phyloP scores from a whole-genome alignment of 2,329 filamentous ascomycete species.

The Cladophialophora chaetospira region DNA sequence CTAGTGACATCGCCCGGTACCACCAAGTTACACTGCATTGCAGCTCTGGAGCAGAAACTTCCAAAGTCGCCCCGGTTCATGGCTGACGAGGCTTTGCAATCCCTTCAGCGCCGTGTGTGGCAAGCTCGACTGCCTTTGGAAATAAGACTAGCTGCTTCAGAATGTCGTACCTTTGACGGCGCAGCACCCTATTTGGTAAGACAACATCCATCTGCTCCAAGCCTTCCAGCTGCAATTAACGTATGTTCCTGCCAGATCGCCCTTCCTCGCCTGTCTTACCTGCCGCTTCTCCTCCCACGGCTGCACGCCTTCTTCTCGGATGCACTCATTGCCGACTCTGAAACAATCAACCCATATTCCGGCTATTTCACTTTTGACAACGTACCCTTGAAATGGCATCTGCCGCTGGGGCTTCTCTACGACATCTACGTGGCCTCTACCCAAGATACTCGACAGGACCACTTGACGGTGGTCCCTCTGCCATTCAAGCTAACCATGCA shows the following conservation, averaged over 20 bases:
- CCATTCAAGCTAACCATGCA: constrained; percentile 67
- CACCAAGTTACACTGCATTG: neutral
- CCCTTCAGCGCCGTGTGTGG: constrained; percentile 50
- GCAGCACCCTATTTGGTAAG: constrained; percentile 62
- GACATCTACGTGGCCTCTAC: constrained; percentile 60
- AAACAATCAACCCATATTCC: constrained; percentile 48
- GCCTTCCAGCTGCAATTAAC: neutral
- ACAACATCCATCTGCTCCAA: neutral
- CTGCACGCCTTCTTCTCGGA: constrained; percentile 64
- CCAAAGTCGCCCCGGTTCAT: constrained; percentile 7
- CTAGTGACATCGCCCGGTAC: constrained; percentile 4
- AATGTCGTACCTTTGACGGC: constrained; percentile 62
- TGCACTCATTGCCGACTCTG: constrained; percentile 60
- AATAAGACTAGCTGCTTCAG: constrained; percentile 59
- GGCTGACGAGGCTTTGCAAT: constrained; percentile 18
- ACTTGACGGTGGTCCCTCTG: constrained; percentile 47
- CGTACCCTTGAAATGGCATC: constrained; percentile 72
- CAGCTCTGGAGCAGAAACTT: neutral
- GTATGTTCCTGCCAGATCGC: constrained; percentile 51
- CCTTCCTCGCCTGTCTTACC: constrained; percentile 67
- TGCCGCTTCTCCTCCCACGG: constrained; percentile 64
- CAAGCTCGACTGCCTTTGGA: constrained; percentile 61
- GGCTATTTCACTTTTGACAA: constrained; percentile 69
- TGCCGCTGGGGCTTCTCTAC: constrained; percentile 68
- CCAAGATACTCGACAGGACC: constrained; percentile 41